Conservation (phyloP, 2,329 filamentous ascomycete species). For the Cryphonectria carpinicola region DNA sequence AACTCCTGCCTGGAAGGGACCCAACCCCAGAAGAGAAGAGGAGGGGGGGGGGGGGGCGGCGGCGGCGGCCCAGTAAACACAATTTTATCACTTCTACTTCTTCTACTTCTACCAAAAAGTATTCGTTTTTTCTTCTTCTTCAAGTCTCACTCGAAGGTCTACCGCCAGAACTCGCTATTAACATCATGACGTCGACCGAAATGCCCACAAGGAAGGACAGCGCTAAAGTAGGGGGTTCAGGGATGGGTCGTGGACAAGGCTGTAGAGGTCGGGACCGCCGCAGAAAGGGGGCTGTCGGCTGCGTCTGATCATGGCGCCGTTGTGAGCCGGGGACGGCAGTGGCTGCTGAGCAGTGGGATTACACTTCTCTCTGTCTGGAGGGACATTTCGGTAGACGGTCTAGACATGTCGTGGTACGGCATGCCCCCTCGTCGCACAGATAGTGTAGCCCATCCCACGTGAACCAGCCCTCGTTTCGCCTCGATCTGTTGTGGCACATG, state of each 20-base stretch:
- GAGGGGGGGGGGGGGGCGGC: too few relatives aligned
- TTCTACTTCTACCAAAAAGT: not conserved
- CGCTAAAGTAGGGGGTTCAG: constrained; percentile 28
- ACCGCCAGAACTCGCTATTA: not conserved
- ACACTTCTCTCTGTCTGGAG: not conserved
- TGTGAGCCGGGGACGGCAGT: not conserved
- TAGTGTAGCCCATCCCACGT: not conserved
- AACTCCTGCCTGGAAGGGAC: not conserved
- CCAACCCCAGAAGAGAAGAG: too few relatives aligned
- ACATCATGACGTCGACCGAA: constrained; percentile 22
- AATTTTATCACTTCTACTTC: not conserved
- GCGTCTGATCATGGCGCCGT: constrained; percentile 20
- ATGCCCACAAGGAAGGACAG: constrained; percentile 1
- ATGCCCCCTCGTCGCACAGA: not conserved
- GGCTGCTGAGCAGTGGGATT: not conserved
- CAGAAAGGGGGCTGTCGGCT: constrained; percentile 23
- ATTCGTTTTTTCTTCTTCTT: not conserved
- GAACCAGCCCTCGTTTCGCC: not conserved
- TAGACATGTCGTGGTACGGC: constrained; percentile 4
- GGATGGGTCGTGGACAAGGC: constrained; percentile 10
- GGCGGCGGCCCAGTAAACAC: not conserved
- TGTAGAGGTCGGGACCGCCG: not conserved
- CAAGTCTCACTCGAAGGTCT: not conserved
- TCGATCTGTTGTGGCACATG: not conserved
- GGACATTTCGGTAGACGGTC: not conserved